These are phyloP conservation scores for Primulina eburnea DNA, from an alignment of 257 asterid species.

Conservation along the genomic window DNA sequence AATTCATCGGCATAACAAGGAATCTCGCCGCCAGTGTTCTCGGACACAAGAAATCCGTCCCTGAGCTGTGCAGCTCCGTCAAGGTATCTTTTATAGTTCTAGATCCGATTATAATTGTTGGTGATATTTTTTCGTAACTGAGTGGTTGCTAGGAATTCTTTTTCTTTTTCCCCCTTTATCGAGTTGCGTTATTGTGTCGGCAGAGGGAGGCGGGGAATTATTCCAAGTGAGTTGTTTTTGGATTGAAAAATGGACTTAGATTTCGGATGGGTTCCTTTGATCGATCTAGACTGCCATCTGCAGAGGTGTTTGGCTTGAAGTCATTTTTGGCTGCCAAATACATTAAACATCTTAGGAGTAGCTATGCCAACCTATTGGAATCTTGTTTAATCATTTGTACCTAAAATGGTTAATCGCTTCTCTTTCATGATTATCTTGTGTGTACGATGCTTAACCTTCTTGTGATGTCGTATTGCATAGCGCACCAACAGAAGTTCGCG, in stretches of 20 bases:
- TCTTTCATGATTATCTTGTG: background rate
- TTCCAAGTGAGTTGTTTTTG: background rate
- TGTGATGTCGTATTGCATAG: no score
- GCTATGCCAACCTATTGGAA: background rate
- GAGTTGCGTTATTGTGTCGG: no score
- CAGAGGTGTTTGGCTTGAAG: background rate
- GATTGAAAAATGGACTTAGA: background rate
- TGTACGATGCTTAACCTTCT: no score
- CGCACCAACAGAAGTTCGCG: background rate
- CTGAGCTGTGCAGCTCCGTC: constrained; percentile 72
- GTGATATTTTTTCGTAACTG: background rate
- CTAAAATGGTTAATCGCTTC: background rate
- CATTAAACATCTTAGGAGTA: background rate
- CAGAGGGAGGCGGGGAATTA: no score
- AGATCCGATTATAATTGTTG: background rate
- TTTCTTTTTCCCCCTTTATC: no score
- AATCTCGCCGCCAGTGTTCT: constrained; percentile 74
- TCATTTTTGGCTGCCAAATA: background rate
- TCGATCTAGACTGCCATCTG: background rate
- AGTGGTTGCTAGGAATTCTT: background rate
- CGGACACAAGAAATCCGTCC: constrained; percentile 68
- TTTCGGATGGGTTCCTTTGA: background rate
- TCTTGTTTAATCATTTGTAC: background rate
- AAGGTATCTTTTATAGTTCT: constrained; percentile 43
- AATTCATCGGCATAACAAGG: constrained; percentile 82